Base-by-base conservation (phyloP, 345 rosid species). In the Ailanthus altissimus region DNA sequence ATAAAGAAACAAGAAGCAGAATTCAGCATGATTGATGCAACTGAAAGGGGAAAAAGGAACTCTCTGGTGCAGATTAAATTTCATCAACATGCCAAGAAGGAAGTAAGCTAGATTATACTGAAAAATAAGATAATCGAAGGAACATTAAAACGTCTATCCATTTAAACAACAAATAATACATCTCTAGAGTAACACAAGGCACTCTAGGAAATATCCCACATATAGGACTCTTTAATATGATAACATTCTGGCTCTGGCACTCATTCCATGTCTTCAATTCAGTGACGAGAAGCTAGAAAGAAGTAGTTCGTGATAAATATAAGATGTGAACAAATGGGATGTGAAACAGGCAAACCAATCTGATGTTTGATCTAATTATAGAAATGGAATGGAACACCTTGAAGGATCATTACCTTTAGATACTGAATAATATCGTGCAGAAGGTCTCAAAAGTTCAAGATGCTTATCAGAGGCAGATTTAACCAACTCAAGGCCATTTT, bases 371-470 rank as follows among this genome's bases (percentile, higher is more conserved):
- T 50, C 53, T 20, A 69, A 72, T 16, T n/a, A 25, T 40, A 36
- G 50, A 71, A 26, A 50, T 70, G 12, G 32, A 16, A 56, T 50
- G 54, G 23, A 61, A 61, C 18, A 20, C 62, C 59, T 45, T 26
- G 62, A 23, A 49, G 16, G 54, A 60, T 36, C 40, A 8, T 20
- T 71, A 94, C 98, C 95, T 90, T 85, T 93, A 45, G 84, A 61
- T 56, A 78, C 81, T 0, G 88, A 80, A 85, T 74, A 75, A 73
- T 82, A 81, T 65, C 94, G 90, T 74, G 88, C 87, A 42, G 95
- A 79, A 63, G 92, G 95, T 84, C 90, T 91, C 84, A 89, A 84
- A 76, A 86, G 97, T 85, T 90, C 94, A 73, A 84, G 72, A 82
- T 91, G 87, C 82, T 87, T 91, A 78, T 90, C 90, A 70, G 91